Percentiles rank a stretch among this genome's conserved stretches.
Evolutionary conservation across 768 basidiomycete species (phyloP).

Genomic region (Hygrophoropsis aurantiaca): DNA sequence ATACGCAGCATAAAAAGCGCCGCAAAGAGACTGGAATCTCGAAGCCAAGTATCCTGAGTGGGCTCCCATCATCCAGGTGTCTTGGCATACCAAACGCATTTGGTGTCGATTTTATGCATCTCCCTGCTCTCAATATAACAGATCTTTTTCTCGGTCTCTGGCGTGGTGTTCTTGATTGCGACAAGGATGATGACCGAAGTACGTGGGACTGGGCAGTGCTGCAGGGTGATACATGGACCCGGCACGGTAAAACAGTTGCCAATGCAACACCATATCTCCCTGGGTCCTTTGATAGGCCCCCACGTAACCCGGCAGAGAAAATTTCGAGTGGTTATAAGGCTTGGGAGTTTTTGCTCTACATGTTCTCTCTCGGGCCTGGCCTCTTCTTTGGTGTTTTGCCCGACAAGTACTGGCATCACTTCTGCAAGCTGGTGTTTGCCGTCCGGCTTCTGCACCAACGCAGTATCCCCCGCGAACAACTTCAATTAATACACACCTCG

Average conservation of each 20-base stretch:
- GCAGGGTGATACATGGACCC: conserved; percentile 16
- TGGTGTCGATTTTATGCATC: conserved; percentile 42
- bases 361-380: conserved; percentile 35
- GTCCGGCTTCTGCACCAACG: conserved; percentile 15
- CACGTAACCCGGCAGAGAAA: conserved; percentile 34
- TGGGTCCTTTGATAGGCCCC: conserved; percentile 26
- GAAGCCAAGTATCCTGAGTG: conserved; percentile 35
- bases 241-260: conserved; percentile 21
- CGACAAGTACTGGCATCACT: conserved; percentile 17
- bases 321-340: conserved; percentile 41
- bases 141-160: conserved; percentile 22
- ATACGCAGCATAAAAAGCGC: conserved; percentile 18
- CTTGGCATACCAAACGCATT: conserved; percentile 34
- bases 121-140: conserved; percentile 21
- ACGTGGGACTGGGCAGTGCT: conserved; percentile 26
- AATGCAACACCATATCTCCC: conserved; percentile 15
- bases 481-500: conserved; percentile 6
- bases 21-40: conserved; percentile 31
- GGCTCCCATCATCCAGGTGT: conserved; percentile 16
- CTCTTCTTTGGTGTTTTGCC: conserved; percentile 27
- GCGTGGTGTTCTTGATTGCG: conserved; percentile 19
- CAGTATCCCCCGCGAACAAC: conserved; percentile 6
- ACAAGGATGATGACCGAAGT: conserved; percentile 7
- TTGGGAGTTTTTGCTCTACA: conserved; percentile 31
- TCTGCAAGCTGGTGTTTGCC: conserved; percentile 21